These are phyloP conservation scores for Hansenula anomala DNA, from an alignment of 1,139 yeast species.

Conservation along the genomic window DNA sequence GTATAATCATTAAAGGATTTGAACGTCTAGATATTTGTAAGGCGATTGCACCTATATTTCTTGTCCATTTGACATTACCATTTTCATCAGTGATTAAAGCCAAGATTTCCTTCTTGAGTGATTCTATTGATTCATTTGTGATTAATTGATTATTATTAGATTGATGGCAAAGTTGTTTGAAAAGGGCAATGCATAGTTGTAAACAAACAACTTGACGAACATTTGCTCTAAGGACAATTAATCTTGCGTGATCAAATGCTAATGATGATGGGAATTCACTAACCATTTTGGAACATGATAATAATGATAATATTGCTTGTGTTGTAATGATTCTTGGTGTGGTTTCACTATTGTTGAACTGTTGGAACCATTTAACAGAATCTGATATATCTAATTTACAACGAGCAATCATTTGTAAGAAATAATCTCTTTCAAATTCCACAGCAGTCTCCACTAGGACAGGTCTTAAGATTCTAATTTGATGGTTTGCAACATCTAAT, in stretches of 20 bases:
- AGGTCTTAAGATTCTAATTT: slow-evolving; percentile 80
- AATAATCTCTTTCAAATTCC: slow-evolving; percentile 88
- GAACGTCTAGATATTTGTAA: slow-evolving; percentile 42
- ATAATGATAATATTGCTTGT: slow-evolving; percentile 40
- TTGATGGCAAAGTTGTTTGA: slow-evolving; percentile 57
- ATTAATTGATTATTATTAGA: slow-evolving; percentile 12
- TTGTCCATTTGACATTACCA: slow-evolving; percentile 89
- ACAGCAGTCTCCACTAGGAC: slow-evolving; percentile 83
- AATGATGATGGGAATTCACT: slow-evolving; percentile 80
- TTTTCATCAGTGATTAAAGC: slow-evolving; percentile 82
- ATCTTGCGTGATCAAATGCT: slow-evolving; percentile 82
- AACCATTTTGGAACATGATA: slow-evolving; percentile 78
- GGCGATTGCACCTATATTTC: slow-evolving; percentile 69
- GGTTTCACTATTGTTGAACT: not conserved
- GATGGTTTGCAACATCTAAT: slow-evolving; percentile 92
- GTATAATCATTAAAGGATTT: slow-evolving; percentile 6
- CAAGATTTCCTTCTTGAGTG: slow-evolving; percentile 53
- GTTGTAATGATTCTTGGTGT: slow-evolving; percentile 23
- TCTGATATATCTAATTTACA: slow-evolving; percentile 63
- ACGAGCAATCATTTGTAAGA: slow-evolving; percentile 62
- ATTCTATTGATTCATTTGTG: slow-evolving; percentile 24
- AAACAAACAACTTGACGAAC: slow-evolving; percentile 81
- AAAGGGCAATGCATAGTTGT: slow-evolving; percentile 67
- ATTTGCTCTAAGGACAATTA: slow-evolving; percentile 76
- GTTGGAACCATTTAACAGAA: slow-evolving; percentile 60